Evolutionary conservation across 108 stramenopile genomes (phyloP).

Genomic region (Chaetoceros muelleri): DNA sequence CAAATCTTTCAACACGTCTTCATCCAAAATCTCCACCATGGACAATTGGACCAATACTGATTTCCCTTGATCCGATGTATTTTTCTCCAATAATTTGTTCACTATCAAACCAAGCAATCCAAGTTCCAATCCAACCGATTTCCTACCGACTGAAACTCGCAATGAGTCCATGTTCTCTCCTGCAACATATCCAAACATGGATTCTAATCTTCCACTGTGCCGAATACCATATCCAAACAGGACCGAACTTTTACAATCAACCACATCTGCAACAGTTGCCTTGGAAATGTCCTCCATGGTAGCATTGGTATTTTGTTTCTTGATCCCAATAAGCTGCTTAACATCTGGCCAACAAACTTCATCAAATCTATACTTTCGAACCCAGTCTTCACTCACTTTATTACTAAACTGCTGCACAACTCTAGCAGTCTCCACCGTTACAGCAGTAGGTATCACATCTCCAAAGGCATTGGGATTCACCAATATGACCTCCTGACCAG

Average conservation of each 20-base stretch:
- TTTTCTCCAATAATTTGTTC: background rate
- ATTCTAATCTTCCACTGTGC: background rate
- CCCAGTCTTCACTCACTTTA: slow-evolving; percentile 37
- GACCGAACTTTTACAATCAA: background rate
- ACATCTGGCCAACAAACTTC: slow-evolving; percentile 41
- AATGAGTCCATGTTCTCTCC: background rate
- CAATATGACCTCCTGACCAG: slow-evolving; percentile 36
- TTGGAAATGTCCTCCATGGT: background rate
- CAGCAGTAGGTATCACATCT: slow-evolving; percentile 33
- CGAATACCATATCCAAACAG: background rate
- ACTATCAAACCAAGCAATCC: background rate
- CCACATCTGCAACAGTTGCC: background rate
- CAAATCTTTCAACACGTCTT: slow-evolving; percentile 41
- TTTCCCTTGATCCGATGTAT: background rate
- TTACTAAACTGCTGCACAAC: slow-evolving; percentile 54
- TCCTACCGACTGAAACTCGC: background rate
- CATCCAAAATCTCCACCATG: slow-evolving; percentile 43
- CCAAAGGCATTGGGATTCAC: slow-evolving; percentile 76
- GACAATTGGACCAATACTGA: slow-evolving; percentile 4
- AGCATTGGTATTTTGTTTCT: slow-evolving; percentile 1
- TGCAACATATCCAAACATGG: background rate
- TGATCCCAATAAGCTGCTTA: background rate
- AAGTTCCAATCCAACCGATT: background rate
- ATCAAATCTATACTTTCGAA: slow-evolving; percentile 31
- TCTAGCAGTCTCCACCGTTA: slow-evolving; percentile 65